Evolutionary conservation across 78 protist species (phyloP).

Genomic region (Dictyostelium intermedium): DNA sequence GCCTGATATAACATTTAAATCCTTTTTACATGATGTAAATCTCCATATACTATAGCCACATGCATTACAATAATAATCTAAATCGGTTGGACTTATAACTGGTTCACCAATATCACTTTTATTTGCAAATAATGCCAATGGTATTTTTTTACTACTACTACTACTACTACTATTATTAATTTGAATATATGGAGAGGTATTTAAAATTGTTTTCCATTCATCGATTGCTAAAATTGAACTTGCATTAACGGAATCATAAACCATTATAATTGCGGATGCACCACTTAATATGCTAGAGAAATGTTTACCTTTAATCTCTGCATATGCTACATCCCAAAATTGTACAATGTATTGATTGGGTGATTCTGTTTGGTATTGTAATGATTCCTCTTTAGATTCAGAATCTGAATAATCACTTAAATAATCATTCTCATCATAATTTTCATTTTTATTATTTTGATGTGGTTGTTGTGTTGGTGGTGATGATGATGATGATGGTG

Average conservation of each 20-base stretch:
- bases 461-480: neutral
- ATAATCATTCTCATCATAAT: neutral
- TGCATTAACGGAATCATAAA: constrained; percentile 64
- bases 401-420: neutral
- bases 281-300: neutral
- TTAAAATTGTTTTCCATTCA: constrained; percentile 34
- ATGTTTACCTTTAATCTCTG: constrained; percentile 63
- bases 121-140: constrained; percentile 57
- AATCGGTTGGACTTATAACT: constrained; percentile 14
- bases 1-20: constrained; percentile 22
- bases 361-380: neutral
- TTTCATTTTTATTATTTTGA: neutral
- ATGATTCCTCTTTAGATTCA: neutral
- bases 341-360: neutral
- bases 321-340: constrained; percentile 43
- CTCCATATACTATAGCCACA: constrained; percentile 42
- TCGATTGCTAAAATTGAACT: constrained; percentile 41
- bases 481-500: neutral
- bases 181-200: neutral
- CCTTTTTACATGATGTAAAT: constrained; percentile 23
- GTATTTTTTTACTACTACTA: constrained; percentile 7
- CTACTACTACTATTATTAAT: neutral
- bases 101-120: constrained; percentile 63
- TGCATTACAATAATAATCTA: constrained; percentile 50
- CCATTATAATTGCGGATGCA: constrained; percentile 22